Evolutionary conservation across 202 grass and related monocot genomes (phyloP), one percentile per base, ranked within the genome.

Genomic region (Brachypodium distachyon): DNA sequence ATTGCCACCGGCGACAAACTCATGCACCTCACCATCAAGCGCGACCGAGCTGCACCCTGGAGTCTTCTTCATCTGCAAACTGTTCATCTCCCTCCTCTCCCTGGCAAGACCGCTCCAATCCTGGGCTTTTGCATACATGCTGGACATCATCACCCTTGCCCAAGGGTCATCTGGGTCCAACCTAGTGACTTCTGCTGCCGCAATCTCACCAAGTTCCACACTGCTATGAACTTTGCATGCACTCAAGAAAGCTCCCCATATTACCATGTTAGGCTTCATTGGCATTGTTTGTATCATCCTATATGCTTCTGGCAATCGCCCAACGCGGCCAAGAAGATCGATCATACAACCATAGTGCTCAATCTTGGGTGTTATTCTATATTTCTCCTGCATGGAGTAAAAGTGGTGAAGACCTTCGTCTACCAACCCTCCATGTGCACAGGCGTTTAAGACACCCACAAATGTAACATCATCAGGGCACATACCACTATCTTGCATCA

Each of bases 291-390:
- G 54, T 39, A 90, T 87, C 66, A 87, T 87, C 76, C 9, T 59
- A 29, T 77, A 83, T 70, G 91, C 87, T 66, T 93, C 84, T 53
- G 77, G 54, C 43, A 93, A 64, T 77, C 51, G 40, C 23, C 84
- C 87, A 0, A 83, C 65, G 37, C 82, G 87, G 5, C 87, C 84
- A 77, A 93, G 83, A 87, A 90, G 82, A 90, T 93, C 87, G 2
- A 93, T 68, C 69, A 90, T 72, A 69, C 91, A 93, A n/a, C 87
- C 84, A 51, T 87, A 83, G 48, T 93, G 91, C 52, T 93, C 82
- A 18, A 87, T 76, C 68, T 85, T 90, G 28, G 70, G 91, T 23
- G 16, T 3, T 34, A 90, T 70, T 28, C 33, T 22, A 31, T 83
- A 83, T 39, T 73, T 84, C 57, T 79, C 42, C 70, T 83, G 80